Conservation (phyloP, 2,329 filamentous ascomycete species). For the Ascosphaera pollenicola region DNA sequence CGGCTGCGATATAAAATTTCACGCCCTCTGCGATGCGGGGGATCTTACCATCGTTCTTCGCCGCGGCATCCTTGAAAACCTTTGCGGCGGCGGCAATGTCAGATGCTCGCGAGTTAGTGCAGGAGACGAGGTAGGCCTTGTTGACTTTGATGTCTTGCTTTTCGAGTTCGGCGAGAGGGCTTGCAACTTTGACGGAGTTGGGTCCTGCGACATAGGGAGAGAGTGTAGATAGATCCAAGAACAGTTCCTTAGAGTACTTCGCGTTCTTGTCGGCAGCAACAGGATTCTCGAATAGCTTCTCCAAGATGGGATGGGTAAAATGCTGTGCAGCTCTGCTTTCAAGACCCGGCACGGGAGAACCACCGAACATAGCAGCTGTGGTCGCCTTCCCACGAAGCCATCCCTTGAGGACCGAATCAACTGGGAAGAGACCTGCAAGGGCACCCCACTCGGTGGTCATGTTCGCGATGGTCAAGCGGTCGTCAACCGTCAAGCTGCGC, state of each 20-base stretch:
- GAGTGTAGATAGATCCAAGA: constrained; percentile 61
- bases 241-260: constrained; percentile 61
- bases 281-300: constrained; percentile 46
- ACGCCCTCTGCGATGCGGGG: constrained; percentile 56
- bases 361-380: constrained; percentile 32
- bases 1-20: constrained; percentile 74
- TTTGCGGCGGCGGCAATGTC: constrained; percentile 64
- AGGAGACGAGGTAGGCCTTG: constrained; percentile 73
- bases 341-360: constrained; percentile 16
- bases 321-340: constrained; percentile 29
- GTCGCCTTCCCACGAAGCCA: constrained; percentile 68
- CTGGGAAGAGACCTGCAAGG: constrained; percentile 54
- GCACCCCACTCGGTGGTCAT: constrained; percentile 74
- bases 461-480: constrained; percentile 46
- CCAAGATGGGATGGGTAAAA: constrained; percentile 51
- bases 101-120: constrained; percentile 66
- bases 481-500: constrained; percentile 46
- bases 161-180: constrained; percentile 52
- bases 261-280: constrained; percentile 54
- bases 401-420: constrained; percentile 45
- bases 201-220: constrained; percentile 71
- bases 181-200: constrained; percentile 76
- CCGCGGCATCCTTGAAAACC: constrained; percentile 61
- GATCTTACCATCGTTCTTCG: constrained; percentile 33
- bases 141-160: constrained; percentile 53